These are phyloP conservation scores for Peronospora tabacina DNA, from an alignment of 352 stramenopile species.

Conservation along the genomic window DNA sequence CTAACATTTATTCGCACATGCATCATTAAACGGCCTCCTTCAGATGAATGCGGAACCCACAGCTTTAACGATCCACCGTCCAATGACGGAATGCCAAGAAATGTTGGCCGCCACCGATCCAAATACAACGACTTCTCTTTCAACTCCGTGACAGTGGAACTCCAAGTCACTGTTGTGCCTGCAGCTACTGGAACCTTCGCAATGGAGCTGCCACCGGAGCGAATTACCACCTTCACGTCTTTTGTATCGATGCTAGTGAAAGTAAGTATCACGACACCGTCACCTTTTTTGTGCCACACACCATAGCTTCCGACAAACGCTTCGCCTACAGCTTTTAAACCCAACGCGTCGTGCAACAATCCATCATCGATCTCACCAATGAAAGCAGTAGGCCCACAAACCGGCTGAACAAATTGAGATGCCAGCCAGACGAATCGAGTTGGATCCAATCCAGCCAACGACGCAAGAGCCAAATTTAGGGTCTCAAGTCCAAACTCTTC, in stretches of 20 bases:
- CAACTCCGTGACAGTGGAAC: constrained; percentile 12
- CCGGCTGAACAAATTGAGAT: constrained; percentile 20
- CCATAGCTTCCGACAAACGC: constrained; percentile 23
- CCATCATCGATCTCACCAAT: constrained; percentile 24
- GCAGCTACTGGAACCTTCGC: constrained; percentile 13
- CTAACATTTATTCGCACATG: constrained; percentile 26
- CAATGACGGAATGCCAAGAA: constrained; percentile 9
- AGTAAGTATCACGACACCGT: constrained; percentile 15
- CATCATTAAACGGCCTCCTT: constrained; percentile 20
- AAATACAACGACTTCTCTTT: constrained; percentile 21
- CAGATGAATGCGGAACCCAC: constrained; percentile 14
- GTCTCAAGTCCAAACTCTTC: constrained; percentile 11
- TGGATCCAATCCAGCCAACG: constrained; percentile 12
- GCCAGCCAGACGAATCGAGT: constrained; percentile 22
- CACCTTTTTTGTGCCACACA: constrained; percentile 14
- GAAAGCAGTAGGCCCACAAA: constrained; percentile 17
- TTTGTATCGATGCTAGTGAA: constrained; percentile 22
- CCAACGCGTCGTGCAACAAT: constrained; percentile 18
- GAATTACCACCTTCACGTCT: constrained; percentile 20
- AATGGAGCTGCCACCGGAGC: constrained; percentile 13
- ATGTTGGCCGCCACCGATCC: constrained; percentile 16
- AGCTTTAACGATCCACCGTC: constrained; percentile 19
- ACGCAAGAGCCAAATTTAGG: constrained; percentile 12
- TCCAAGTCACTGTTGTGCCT: constrained; percentile 11
- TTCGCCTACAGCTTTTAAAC: constrained; percentile 11